Evolutionary conservation across 495 filamentous ascomycete species (phyloP).

Genomic region (Lichenothelia convexa): DNA sequence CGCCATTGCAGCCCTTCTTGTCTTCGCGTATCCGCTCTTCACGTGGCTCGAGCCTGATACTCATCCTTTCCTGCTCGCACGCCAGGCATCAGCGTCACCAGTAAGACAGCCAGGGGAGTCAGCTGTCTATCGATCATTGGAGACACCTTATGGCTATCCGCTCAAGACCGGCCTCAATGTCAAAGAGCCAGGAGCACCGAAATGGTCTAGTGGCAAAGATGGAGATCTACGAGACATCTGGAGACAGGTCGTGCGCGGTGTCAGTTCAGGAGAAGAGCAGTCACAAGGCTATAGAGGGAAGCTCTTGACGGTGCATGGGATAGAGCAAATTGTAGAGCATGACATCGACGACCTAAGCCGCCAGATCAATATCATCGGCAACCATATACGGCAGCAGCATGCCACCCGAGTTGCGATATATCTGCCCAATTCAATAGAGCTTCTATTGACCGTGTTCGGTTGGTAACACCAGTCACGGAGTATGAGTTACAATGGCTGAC

Average conservation of each 20-base stretch:
- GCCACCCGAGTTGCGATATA: constrained; percentile 75
- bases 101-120: constrained; percentile 74
- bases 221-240: constrained; percentile 90
- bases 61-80: constrained; percentile 74
- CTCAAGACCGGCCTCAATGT: constrained; percentile 70
- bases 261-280: constrained; percentile 37
- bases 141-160: constrained; percentile 69
- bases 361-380: constrained; percentile 76
- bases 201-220: constrained; percentile 64
- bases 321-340: constrained; percentile 51
- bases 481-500: not conserved
- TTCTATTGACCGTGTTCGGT: constrained; percentile 57
- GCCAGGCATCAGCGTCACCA: constrained; percentile 58
- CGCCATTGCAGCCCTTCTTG: constrained; percentile 35
- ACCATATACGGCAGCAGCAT: constrained; percentile 45
- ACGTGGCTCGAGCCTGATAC: constrained; percentile 60
- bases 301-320: constrained; percentile 66
- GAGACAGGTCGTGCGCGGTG: constrained; percentile 52
- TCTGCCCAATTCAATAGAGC: constrained; percentile 82
- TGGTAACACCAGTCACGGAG: constrained; percentile 5
- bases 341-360: constrained; percentile 53
- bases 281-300: constrained; percentile 47
- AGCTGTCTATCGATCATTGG: constrained; percentile 59
- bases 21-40: constrained; percentile 45
- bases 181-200: constrained; percentile 61